phyloP scores from a whole-genome alignment of 129 eudicot genomes.

The Ambrosia trifida region DNA sequence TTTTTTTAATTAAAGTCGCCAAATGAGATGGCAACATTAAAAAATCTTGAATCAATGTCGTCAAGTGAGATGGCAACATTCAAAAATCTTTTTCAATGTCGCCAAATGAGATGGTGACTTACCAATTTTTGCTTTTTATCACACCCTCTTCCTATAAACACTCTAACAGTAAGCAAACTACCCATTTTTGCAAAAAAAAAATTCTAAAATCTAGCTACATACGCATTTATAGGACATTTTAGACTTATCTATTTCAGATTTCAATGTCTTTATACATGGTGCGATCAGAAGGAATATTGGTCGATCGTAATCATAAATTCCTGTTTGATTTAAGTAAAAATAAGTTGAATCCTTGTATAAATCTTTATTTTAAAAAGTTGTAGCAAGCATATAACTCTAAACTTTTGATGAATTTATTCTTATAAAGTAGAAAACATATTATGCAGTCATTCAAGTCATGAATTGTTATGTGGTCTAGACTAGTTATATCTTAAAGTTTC shows the following conservation, averaged over 20 bases:
- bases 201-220: too few relatives aligned
- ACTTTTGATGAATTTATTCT: background rate
- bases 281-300: background rate
- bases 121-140: too few relatives aligned
- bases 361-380: background rate
- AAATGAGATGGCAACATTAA: too few relatives aligned
- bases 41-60: too few relatives aligned
- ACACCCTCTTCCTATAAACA: too few relatives aligned
- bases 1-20: too few relatives aligned
- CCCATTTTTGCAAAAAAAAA: too few relatives aligned
- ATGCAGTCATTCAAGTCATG: background rate
- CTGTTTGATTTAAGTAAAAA: background rate
- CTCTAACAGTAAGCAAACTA: too few relatives aligned
- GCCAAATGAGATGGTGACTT: too few relatives aligned
- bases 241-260: background rate
- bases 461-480: background rate
- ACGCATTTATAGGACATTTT: background rate
- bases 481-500: background rate
- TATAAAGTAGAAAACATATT: background rate
- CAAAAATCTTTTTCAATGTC: too few relatives aligned
- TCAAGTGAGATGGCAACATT: too few relatives aligned
- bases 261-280: background rate
- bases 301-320: background rate
- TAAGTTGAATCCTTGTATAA: background rate
- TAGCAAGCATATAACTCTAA: conserved; percentile 1